Percentiles rank a stretch among this genome's conserved stretches.
Evolutionary conservation across 208 protist species (phyloP).

Genomic region (Acanthamoeba sp.): DNA sequence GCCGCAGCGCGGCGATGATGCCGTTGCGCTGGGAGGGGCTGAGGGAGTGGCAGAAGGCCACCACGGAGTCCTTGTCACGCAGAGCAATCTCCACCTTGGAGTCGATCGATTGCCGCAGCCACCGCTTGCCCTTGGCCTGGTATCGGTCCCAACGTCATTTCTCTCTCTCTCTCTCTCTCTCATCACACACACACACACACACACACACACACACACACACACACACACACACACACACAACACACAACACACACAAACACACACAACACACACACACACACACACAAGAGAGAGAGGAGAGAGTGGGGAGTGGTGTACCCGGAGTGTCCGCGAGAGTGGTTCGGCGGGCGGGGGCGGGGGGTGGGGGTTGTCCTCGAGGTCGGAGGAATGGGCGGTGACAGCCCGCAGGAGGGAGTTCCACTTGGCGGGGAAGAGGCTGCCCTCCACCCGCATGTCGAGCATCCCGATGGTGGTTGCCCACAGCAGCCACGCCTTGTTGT

Average conservation of each 20-base stretch:
- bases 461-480: neutral
- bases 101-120: neutral
- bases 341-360: too few relatives aligned
- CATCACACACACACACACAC: too few relatives aligned
- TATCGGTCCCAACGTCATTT: too few relatives aligned
- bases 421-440: neutral
- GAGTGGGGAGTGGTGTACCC: too few relatives aligned
- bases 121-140: neutral
- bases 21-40: neutral
- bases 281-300: neutral
- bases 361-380: neutral
- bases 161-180: too few relatives aligned
- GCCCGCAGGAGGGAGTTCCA: conserved; percentile 2
- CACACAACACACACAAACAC: too few relatives aligned
- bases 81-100: conserved; percentile 16
- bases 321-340: too few relatives aligned
- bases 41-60: neutral
- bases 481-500: neutral
- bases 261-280: too few relatives aligned
- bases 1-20: neutral
- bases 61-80: conserved; percentile 16
- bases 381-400: neutral
- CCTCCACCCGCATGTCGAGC: neutral
- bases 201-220: too few relatives aligned
- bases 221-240: too few relatives aligned